Evolutionary conservation across 495 filamentous ascomycete genomes (phyloP), one percentile per base, ranked within the genome.

Genomic region (Annulohypoxylon nitens): DNA sequence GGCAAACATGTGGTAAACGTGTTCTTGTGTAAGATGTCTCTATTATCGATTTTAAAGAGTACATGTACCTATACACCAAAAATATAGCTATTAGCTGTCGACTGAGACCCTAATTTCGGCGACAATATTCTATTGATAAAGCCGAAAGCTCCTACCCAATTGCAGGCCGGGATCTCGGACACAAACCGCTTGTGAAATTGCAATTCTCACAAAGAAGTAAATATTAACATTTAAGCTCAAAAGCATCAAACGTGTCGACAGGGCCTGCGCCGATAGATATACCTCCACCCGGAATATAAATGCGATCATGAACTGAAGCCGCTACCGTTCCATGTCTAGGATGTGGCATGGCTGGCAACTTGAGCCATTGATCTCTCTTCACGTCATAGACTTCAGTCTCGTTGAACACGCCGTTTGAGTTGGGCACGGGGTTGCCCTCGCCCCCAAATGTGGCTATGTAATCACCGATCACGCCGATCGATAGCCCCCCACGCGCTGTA

Each of bases 381-480:
- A 75, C 75, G 68, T 83, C 78, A 58, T 80, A 85, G 6, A 75
- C 80, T 73, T 83, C 80, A 1, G 75, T 76, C 71, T 82, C 63
- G 11, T 74, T 75, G 47, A 70, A 79, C 20, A 80, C 77, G 1
- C 78, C 77, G 3, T 67, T 67, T 6, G 60, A 71, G 18, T 10
- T 25, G n/a, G 67, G 60, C 5, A 33, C 71, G 10, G 64, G 62
- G 51, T 85, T 83, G 3, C 80, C 83, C 73, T 84, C 83, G 14
- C 83, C 82, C 11, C 83, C 83, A 61, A 86, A 82, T 0, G 80
- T 79, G 12, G 78, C 79, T 7, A 85, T 68, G 66, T 76, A 80
- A 0, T 37, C 62, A 18, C 70, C 78, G 4, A 84, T 67, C 3
- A 74, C 75, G 0, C 70, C 83, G 16, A 69, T 67, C 1, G 77